These are phyloP conservation scores for Prunus mume DNA, from an alignment of 306 rosid genomes.

Conservation along the genomic window DNA sequence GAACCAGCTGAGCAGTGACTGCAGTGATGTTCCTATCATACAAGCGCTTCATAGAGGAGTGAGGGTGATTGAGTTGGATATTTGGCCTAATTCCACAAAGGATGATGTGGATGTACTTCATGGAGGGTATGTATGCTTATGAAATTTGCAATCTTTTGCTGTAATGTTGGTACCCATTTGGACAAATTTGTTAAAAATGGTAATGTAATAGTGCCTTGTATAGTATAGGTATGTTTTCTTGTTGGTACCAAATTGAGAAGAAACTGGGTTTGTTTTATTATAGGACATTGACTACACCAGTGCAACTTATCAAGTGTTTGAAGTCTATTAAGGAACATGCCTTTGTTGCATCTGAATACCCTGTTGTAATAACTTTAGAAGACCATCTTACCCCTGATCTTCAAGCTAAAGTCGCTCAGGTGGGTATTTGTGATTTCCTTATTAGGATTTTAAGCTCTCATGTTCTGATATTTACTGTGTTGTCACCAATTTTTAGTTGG, in stretches of 20 bases:
- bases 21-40: conserved; percentile 85
- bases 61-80: conserved; percentile 88
- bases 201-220: neutral
- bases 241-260: neutral
- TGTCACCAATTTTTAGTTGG: conserved; percentile 62
- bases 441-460: conserved; percentile 1
- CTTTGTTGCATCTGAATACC: conserved; percentile 79
- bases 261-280: conserved; percentile 7
- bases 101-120: conserved; percentile 86
- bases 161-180: neutral
- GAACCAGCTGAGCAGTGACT: conserved; percentile 94
- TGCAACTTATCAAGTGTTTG: conserved; percentile 83
- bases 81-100: conserved; percentile 90
- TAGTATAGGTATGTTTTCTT: neutral
- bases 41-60: conserved; percentile 79
- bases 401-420: conserved; percentile 94
- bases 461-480: conserved; percentile 23
- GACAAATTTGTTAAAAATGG: neutral
- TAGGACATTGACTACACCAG: conserved; percentile 96
- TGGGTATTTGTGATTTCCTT: conserved; percentile 29
- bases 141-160: neutral
- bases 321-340: conserved; percentile 79
- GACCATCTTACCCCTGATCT: conserved; percentile 93
- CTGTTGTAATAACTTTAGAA: conserved; percentile 88
- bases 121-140: conserved; percentile 58